These are phyloP conservation scores for Pythium apleroticum DNA, from an alignment of 352 stramenopile species.

Conservation along the genomic window DNA sequence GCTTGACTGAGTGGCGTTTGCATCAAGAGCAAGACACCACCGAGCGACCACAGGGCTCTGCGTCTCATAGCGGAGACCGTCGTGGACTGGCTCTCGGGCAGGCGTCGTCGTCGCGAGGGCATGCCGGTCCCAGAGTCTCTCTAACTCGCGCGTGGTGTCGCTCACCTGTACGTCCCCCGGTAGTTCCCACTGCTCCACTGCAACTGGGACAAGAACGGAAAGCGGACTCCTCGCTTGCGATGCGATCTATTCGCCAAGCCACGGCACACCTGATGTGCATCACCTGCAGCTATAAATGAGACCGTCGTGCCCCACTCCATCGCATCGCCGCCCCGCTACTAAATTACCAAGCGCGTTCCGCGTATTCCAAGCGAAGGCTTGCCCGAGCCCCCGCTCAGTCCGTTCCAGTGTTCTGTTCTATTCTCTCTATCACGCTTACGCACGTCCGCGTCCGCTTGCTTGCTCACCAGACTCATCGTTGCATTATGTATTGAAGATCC, in stretches of 20 bases:
- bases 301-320: no score
- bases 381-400: no score
- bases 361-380: no score
- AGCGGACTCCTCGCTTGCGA: no score
- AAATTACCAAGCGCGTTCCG: no score
- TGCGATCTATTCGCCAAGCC: no score
- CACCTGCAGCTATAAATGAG: neutral
- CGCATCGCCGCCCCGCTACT: no score
- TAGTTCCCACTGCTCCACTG: neutral
- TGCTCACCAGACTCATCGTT: neutral
- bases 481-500: neutral
- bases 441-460: no score
- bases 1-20: neutral
- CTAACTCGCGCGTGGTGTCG: no score
- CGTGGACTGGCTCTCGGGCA: neutral
- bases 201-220: neutral
- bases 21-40: neutral
- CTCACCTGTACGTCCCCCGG: neutral
- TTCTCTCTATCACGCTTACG: no score
- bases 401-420: no score
- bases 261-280: neutral
- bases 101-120: neutral
- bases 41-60: constrained; percentile 6
- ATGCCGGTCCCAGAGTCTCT: no score
- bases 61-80: neutral